These are phyloP conservation scores for Fonsecaea erecta DNA, from an alignment of 2,329 filamentous ascomycete species.

Conservation along the genomic window DNA sequence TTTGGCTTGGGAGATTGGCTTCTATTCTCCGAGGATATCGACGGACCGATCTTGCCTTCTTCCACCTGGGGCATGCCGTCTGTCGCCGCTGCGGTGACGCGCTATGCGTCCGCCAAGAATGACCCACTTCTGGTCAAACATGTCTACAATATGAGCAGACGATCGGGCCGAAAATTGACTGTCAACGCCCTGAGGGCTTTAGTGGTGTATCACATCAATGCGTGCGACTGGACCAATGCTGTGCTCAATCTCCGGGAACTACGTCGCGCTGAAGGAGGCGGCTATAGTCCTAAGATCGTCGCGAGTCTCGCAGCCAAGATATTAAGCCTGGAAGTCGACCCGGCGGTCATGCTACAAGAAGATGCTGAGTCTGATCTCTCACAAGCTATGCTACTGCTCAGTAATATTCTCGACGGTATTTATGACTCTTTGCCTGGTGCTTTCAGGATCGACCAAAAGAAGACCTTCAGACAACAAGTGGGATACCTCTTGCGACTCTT, in stretches of 20 bases:
- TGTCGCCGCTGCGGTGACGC: conserved; percentile 59
- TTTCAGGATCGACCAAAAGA: conserved; percentile 28
- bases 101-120: conserved; percentile 59
- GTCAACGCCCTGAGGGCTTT: conserved; percentile 33
- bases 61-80: conserved; percentile 52
- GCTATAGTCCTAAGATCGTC: conserved; percentile 40
- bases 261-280: conserved; percentile 34
- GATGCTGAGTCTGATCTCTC: conserved; percentile 11
- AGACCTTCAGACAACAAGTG: conserved; percentile 33
- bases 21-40: conserved; percentile 56
- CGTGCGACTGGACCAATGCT: conserved; percentile 29
- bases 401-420: conserved; percentile 27
- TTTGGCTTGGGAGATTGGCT: conserved; percentile 60
- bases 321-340: conserved; percentile 27
- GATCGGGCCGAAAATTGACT: conserved; percentile 20
- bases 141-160: conserved; percentile 11
- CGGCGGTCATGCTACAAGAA: conserved; percentile 4
- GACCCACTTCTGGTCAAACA: conserved; percentile 37
- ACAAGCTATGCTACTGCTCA: conserved; percentile 22
- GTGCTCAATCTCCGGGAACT: conserved; percentile 20
- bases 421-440: conserved; percentile 26
- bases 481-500: conserved; percentile 33
- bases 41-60: conserved; percentile 58
- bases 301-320: conserved; percentile 44
- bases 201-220: conserved; percentile 25